Evolutionary conservation across 805 yeast species (phyloP), one percentile per base, ranked within the genome.

Genomic region (Candida ficus): DNA sequence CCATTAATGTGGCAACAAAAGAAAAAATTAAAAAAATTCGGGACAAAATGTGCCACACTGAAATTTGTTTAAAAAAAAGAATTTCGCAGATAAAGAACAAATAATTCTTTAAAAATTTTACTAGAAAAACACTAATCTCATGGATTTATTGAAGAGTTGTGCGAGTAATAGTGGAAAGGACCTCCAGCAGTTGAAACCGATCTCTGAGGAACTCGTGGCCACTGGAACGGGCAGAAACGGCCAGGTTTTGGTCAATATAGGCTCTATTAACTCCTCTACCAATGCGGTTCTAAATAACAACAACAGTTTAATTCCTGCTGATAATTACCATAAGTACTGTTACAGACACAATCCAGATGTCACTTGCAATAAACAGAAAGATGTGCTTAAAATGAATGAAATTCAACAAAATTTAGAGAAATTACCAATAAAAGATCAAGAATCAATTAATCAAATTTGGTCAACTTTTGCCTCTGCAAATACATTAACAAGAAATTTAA

Each of bases 331-430:
- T 51, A 73, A 73, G 49, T 91, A 76, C 63, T 91, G 99, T 58
- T 91, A 91, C 61, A 70, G 98, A 39, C 99, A 91, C 62, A 87
- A 91, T 56, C 98, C 98, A 3, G 90, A 87, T 41, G 73, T 86
- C 33, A 78, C 80, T 35, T 78, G 88, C 54, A 81, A 80, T 57
- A 81, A 81, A 45, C 71, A 70, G 42, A 75, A 83, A 1, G 95
- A 84, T 58, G 79, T 75, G 41, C 57, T 59, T 29, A 75, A 76
- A 52, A 75, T 85, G 82, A 70, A 70, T 28, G 75, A 75, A 42
- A 73, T 87, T 33, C 95, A 86, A 57, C 46, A 57, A 14, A 61
- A 64, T 34, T 56, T 82, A 19, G 84, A 78, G 42, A 66, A 66
- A 41, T 66, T 91, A 29, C 80, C 90, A 6, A 58, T 71, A n/a